These are phyloP conservation scores for Orbilia blumenaviensis DNA, from an alignment of 2,329 filamentous ascomycete species.

Conservation along the genomic window DNA sequence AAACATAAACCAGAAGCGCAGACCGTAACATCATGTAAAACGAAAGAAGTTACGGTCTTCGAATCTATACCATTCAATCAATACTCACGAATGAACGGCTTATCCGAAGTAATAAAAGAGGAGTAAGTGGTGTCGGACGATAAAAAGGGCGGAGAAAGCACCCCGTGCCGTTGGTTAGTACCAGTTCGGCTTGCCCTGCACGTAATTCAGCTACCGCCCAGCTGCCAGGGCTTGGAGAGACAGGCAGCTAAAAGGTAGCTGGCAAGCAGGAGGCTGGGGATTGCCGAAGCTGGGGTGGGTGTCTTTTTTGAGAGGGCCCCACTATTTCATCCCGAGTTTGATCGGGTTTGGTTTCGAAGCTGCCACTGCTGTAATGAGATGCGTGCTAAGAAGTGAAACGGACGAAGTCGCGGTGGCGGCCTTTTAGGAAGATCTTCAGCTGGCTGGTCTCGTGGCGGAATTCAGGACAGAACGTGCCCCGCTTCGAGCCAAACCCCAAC, in stretches of 20 bases:
- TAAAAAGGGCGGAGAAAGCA: constrained; percentile 30
- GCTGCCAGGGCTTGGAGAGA: constrained; percentile 12
- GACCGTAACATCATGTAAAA: constrained; percentile 46
- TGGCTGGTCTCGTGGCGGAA: background rate
- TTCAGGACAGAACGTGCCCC: background rate
- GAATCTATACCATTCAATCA: constrained; percentile 4
- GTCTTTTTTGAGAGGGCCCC: background rate
- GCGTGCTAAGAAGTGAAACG: constrained; percentile 26
- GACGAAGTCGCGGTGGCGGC: background rate
- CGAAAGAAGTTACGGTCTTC: constrained; percentile 26
- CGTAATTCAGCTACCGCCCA: constrained; percentile 7
- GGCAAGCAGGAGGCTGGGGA: constrained; percentile 36
- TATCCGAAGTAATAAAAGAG: background rate
- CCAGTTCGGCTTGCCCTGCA: background rate
- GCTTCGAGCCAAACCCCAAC: background rate
- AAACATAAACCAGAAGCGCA: constrained; percentile 20
- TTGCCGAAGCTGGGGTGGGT: constrained; percentile 12
- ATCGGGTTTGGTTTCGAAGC: background rate
- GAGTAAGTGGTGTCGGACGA: background rate
- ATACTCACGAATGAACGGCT: constrained; percentile 10
- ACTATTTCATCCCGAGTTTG: constrained; percentile 22
- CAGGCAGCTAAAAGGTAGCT: too few relatives aligned
- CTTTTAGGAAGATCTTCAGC: too few relatives aligned
- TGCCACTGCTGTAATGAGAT: too few relatives aligned
- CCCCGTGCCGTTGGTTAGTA: too few relatives aligned